A percentile compares a stretch with the other conserved stretches of the same genome.
phyloP scores from a whole-genome alignment of 164 flowering plant genomes.

The Paratinospora sagittata region DNA sequence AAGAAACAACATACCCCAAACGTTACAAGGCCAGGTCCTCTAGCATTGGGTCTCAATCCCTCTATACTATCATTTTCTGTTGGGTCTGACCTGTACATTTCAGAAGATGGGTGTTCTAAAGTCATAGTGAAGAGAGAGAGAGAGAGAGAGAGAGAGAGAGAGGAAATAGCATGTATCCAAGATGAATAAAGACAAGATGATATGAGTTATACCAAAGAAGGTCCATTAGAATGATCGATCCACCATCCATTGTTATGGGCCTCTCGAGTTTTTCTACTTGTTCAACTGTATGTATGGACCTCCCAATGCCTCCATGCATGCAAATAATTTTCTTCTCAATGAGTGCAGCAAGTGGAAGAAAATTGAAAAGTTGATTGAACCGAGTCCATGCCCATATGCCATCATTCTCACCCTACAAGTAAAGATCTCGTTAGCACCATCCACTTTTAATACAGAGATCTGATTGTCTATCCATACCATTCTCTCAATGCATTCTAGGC shows the following conservation, averaged over 20 bases:
- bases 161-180: background rate
- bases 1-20: conserved; percentile 68
- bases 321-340: conserved; percentile 96
- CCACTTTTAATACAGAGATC: conserved; percentile 2
- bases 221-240: conserved; percentile 91
- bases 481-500: conserved; percentile 52
- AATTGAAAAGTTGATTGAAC: conserved; percentile 95
- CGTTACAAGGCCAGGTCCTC: conserved; percentile 96
- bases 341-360: conserved; percentile 91
- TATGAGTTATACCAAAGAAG: conserved; percentile 58
- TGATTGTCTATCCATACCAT: conserved; percentile 40
- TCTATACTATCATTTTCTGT: conserved; percentile 97
- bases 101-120: background rate
- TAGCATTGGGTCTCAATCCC: conserved; percentile 97
- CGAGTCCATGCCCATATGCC: conserved; percentile 99
- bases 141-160: background rate
- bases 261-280: conserved; percentile 98
- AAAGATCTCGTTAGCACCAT: conserved; percentile 11
- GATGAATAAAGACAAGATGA: background rate
- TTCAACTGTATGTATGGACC: conserved; percentile 86
- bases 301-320: conserved; percentile 99
- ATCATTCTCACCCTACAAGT: conserved; percentile 83
- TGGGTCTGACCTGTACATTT: conserved; percentile 85
- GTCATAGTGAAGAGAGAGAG: background rate
- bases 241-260: conserved; percentile 98